These are phyloP conservation scores for Candida boleticola DNA, from an alignment of 805 yeast genomes.

Conservation along the genomic window DNA sequence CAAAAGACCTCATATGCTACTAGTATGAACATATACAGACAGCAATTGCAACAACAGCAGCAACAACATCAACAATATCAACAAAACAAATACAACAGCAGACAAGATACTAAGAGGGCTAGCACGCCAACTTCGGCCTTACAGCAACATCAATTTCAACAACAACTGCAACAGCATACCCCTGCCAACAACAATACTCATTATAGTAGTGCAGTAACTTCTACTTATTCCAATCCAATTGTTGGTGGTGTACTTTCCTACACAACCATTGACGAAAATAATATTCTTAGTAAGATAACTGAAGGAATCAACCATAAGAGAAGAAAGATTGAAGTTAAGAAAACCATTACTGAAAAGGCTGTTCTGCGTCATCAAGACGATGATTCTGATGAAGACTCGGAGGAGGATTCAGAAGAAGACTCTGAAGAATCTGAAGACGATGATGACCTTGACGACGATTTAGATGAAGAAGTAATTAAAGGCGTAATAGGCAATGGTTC, in stretches of 20 bases:
- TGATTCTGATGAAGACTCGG: neutral
- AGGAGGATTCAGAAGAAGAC: slow-evolving; percentile 1
- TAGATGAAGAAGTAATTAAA: neutral
- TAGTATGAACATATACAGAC: slow-evolving; percentile 7
- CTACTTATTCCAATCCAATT: slow-evolving; percentile 33
- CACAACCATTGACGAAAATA: slow-evolving; percentile 18
- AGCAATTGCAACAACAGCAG: slow-evolving; percentile 14
- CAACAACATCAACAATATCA: slow-evolving; percentile 7
- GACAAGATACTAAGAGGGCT: slow-evolving; percentile 3
- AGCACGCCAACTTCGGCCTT: slow-evolving; percentile 1
- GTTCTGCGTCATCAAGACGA: slow-evolving; percentile 4
- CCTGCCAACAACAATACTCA: slow-evolving; percentile 4
- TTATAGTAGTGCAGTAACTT: slow-evolving; percentile 28
- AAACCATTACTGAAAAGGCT: neutral
- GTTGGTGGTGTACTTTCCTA: slow-evolving; percentile 41
- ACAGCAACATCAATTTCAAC: slow-evolving; percentile 10
- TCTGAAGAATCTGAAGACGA: slow-evolving; percentile 1
- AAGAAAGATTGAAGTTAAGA: slow-evolving; percentile 13
- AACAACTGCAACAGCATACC: slow-evolving; percentile 16
- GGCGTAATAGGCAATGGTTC: neutral
- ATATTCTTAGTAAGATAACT: slow-evolving; percentile 16
- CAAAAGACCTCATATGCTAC: slow-evolving; percentile 3
- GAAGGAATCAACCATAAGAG: slow-evolving; percentile 24
- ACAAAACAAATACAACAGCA: slow-evolving; percentile 1
- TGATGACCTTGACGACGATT: neutral